These are phyloP conservation scores for Escallonia herrerae DNA, from an alignment of 129 eudicot species.

Conservation along the genomic window DNA sequence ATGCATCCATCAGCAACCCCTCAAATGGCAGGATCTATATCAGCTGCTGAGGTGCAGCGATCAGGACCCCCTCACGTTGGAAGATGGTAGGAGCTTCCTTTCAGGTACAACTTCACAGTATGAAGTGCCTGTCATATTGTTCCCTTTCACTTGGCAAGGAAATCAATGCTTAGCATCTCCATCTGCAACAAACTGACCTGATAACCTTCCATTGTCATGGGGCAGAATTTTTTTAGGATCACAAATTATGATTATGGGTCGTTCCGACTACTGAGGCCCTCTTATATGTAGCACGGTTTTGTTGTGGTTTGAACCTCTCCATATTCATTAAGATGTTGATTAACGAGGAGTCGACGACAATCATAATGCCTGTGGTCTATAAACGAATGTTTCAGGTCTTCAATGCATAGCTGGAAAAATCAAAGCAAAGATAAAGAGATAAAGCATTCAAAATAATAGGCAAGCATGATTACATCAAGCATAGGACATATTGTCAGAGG, in stretches of 20 bases:
- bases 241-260: not conserved
- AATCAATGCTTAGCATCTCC: not conserved
- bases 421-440: too few species aligned
- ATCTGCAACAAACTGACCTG: not conserved
- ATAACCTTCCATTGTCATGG: slow-evolving; percentile 2
- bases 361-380: too few species aligned
- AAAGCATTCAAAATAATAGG: too few species aligned
- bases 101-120: not conserved
- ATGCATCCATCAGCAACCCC: not conserved
- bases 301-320: not conserved
- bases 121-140: not conserved
- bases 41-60: slow-evolving; percentile 15
- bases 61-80: slow-evolving; percentile 18
- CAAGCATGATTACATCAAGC: too few species aligned
- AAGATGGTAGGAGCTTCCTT: slow-evolving; percentile 11
- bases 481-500: too few species aligned
- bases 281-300: not conserved
- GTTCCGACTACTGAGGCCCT: not conserved
- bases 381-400: too few species aligned
- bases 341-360: too few species aligned
- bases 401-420: too few species aligned
- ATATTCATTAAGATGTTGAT: not conserved
- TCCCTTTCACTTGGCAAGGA: not conserved
- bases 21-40: too few species aligned
- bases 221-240: slow-evolving; percentile 1